phyloP scores from a whole-genome alignment of 768 basidiomycete genomes.

The Guyanaporus albipodus region DNA sequence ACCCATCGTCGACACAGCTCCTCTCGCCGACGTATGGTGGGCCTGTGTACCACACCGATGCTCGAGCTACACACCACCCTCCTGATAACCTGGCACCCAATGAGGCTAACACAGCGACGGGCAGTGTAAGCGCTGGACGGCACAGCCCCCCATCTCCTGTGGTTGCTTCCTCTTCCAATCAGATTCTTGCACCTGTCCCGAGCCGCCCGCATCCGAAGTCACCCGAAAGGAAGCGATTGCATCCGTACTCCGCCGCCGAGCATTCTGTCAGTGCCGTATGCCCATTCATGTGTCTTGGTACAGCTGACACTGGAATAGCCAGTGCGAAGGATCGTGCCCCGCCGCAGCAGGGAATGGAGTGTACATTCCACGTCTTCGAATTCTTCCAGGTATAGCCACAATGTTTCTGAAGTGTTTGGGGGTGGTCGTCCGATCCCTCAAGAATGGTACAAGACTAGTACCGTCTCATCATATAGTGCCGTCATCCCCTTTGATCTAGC shows the following conservation, averaged over 20 bases:
- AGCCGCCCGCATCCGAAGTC: constrained; percentile 13
- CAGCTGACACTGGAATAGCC: constrained; percentile 20
- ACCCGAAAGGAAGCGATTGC: constrained; percentile 17
- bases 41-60: neutral
- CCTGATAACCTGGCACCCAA: neutral
- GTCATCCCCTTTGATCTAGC: constrained; percentile 59
- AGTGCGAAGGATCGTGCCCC: constrained; percentile 17
- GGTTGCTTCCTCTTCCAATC: constrained; percentile 5
- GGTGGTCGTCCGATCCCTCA: constrained; percentile 26
- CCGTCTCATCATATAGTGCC: constrained; percentile 2
- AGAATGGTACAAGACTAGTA: constrained; percentile 16
- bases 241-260: constrained; percentile 9
- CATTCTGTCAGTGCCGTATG: constrained; percentile 11
- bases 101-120: constrained; percentile 9
- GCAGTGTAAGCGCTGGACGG: neutral
- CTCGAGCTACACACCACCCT: neutral
- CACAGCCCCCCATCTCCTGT: constrained; percentile 25
- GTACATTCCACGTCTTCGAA: constrained; percentile 10
- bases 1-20: neutral
- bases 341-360: constrained; percentile 7
- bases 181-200: constrained; percentile 7
- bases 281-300: neutral
- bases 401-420: constrained; percentile 1
- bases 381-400: constrained; percentile 4
- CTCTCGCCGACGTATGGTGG: neutral